phyloP scores from a whole-genome alignment of 257 asterid species.

The Petrea volubilis region DNA sequence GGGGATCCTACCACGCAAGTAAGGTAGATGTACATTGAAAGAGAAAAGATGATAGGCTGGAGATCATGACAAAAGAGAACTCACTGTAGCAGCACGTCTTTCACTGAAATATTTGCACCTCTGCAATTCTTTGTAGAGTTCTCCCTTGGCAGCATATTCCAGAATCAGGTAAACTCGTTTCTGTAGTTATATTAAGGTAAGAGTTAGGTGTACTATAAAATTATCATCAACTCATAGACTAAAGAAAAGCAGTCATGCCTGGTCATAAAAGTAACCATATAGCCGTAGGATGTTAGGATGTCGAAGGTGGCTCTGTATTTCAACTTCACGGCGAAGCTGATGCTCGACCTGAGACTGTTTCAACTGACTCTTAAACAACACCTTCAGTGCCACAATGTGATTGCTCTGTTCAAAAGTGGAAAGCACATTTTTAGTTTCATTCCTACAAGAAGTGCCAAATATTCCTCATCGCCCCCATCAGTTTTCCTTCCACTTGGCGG shows the following conservation, averaged over 20 bases:
- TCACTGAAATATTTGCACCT: constrained; percentile 86
- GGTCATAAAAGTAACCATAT: constrained; percentile 92
- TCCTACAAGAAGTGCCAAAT: background rate
- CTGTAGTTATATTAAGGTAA: constrained; percentile 43
- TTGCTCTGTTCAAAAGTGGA: constrained; percentile 53
- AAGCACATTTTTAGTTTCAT: constrained; percentile 1
- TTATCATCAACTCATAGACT: constrained; percentile 31
- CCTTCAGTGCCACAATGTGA: constrained; percentile 81
- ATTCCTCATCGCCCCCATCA: background rate
- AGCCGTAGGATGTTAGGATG: constrained; percentile 95
- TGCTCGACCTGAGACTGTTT: constrained; percentile 87
- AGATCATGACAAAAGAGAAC: constrained; percentile 18
- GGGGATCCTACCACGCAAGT: background rate
- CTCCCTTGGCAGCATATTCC: constrained; percentile 96
- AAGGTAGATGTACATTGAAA: background rate
- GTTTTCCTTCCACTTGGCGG: background rate
- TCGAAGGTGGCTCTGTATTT: constrained; percentile 92
- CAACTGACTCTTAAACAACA: constrained; percentile 73
- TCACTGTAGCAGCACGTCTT: constrained; percentile 90
- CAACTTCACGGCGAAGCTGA: constrained; percentile 96
- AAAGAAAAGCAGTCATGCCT: constrained; percentile 50
- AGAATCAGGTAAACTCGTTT: constrained; percentile 88
- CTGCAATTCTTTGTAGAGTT: constrained; percentile 86
- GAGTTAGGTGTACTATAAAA: background rate
- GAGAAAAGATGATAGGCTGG: background rate